Percentiles rank a stretch among this genome's conserved stretches.
These are phyloP conservation scores for Herpomyces periplanetae DNA, from an alignment of 2,329 filamentous ascomycete species.

Conservation along the genomic window DNA sequence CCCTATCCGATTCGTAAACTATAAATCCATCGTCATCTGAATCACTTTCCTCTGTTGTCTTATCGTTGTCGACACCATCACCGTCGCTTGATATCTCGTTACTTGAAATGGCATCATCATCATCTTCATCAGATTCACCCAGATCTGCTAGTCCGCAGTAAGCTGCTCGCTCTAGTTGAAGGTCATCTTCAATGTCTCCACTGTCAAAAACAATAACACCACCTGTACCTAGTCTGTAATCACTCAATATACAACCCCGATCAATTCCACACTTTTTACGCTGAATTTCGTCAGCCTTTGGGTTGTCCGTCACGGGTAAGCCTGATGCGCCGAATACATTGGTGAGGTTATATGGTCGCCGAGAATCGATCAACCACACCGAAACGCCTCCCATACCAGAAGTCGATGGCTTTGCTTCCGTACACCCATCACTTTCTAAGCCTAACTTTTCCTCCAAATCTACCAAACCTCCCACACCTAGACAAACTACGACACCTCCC, in stretches of 20 bases:
- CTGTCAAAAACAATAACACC: conserved; percentile 85
- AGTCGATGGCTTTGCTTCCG: no score
- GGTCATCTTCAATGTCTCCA: conserved; percentile 58
- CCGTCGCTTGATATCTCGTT: no score
- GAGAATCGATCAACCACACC: conserved; percentile 68
- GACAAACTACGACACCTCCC: conserved; percentile 58
- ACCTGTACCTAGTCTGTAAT: conserved; percentile 37
- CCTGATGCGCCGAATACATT: conserved; percentile 57
- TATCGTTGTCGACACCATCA: no score
- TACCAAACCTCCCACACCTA: conserved; percentile 67
- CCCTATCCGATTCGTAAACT: no score
- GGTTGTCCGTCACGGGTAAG: conserved; percentile 13
- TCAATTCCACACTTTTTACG: conserved; percentile 21
- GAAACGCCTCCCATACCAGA: conserved; percentile 41
- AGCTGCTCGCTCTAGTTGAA: conserved; percentile 31
- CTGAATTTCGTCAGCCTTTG: conserved; percentile 9
- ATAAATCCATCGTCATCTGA: no score
- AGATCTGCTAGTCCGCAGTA: conserved; percentile 59
- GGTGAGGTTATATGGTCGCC: conserved; percentile 67
- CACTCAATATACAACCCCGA: conserved; percentile 25
- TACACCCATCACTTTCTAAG: conserved; percentile 22
- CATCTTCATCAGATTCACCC: conserved; percentile 47
- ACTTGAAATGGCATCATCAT: conserved; percentile 19
- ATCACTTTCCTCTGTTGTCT: no score
- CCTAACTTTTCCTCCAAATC: conserved; percentile 47